Evolutionary conservation across 352 stramenopile species (phyloP), one percentile per base, ranked within the genome.

Genomic region (Phytophthora crassamura): DNA sequence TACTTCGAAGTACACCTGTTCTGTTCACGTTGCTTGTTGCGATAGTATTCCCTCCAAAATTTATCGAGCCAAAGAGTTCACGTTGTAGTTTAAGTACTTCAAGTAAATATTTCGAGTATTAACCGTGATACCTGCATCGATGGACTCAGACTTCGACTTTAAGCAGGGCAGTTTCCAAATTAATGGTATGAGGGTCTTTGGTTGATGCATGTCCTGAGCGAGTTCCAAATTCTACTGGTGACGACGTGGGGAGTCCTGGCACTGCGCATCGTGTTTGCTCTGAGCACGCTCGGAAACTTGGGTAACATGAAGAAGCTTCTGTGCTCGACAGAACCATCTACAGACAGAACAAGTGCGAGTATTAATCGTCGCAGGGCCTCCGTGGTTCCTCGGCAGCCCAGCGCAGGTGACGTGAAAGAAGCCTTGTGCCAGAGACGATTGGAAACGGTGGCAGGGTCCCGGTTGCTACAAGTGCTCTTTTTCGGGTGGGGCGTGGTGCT

Each of bases 151-250:
- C 63, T 69, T 75, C 52, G 57, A 74, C 10, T 43, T 51, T 5
- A n/a, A 53, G 5, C 25, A 15, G 15, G 36, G 18, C 2, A 50
- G 18, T 67, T 67, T 25, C 43, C 59, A 14, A 33, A n/a, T 1
- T 25, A 57, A 12, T 82, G 70, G 76, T 82, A 73, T 36, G 53
- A 69, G 25, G 60, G 79, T 46, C 30, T 38, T 4, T 82, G 72
- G 74, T 67, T 73, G 5, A 58, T 72, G 5, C 62, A 73, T 32
- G 57, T 69, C 14, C 39, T 74, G 11, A 76, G 68, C 22, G 72
- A 83, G 25, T 75, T 80, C 38, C 60, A 66, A 8, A 48, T 86
- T 39, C 15, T 75, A 10, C 25, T 74, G 15, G 57, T 74, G 3
- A 65, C 36, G n/a, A 75, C 67, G 1, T 64, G 56, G 28, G 48